Percentiles rank a stretch among this genome's conserved stretches.
These are phyloP conservation scores for Acer yangbiense DNA, from an alignment of 345 rosid genomes.

Conservation along the genomic window DNA sequence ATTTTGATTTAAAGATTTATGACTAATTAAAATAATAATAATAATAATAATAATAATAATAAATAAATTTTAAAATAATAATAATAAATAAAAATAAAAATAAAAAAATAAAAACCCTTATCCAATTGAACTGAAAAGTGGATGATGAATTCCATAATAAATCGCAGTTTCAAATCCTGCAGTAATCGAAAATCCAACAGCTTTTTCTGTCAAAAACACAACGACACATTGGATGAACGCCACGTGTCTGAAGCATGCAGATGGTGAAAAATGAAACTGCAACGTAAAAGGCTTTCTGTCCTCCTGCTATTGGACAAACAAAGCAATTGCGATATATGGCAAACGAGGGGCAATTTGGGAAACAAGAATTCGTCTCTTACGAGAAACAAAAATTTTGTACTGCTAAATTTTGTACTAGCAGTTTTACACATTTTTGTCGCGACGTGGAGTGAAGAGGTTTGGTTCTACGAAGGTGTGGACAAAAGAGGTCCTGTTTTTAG, in stretches of 20 bases:
- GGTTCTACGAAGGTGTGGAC: slow-evolving; percentile 23
- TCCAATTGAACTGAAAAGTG: slow-evolving; percentile 6
- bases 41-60: too few relatives aligned
- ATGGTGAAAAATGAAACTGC: too few relatives aligned
- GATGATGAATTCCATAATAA: neutral
- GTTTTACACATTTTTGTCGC: slow-evolving; percentile 33
- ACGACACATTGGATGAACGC: neutral
- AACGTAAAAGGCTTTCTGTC: too few relatives aligned
- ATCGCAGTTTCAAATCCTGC: neutral
- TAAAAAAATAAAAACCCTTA: neutral
- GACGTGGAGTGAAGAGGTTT: slow-evolving; percentile 22
- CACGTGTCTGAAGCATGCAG: neutral
- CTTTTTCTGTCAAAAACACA: neutral
- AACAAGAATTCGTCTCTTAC: slow-evolving; percentile 18
- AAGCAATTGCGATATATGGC: neutral
- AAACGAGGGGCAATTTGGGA: slow-evolving; percentile 31
- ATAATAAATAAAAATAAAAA: too few relatives aligned
- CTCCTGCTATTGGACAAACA: neutral
- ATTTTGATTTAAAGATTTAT: too few relatives aligned
- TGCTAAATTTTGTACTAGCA: slow-evolving; percentile 11
- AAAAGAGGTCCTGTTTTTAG: slow-evolving; percentile 32
- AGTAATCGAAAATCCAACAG: slow-evolving; percentile 6
- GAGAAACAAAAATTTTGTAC: slow-evolving; percentile 10
- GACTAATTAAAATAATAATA: too few relatives aligned
- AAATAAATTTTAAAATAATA: too few relatives aligned